A percentile compares a stretch with the other conserved stretches of the same genome.
Evolutionary conservation across 1,139 yeast species (phyloP).

Genomic region (Yamadazyma dendronema): DNA sequence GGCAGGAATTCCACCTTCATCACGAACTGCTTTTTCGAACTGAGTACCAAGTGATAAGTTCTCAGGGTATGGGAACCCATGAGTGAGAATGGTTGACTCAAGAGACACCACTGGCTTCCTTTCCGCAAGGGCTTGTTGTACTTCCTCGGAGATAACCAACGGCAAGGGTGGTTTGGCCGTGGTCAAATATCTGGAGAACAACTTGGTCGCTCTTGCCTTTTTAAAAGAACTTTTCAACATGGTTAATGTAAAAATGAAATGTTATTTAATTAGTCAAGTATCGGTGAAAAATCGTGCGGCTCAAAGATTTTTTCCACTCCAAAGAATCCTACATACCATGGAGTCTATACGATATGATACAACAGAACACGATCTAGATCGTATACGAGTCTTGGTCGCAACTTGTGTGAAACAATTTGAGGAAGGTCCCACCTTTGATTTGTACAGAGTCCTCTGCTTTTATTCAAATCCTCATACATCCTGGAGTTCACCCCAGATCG

Average conservation of each 20-base stretch:
- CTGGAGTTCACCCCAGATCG: slow-evolving; percentile 5
- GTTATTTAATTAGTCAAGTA: no score
- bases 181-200: neutral
- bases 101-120: slow-evolving; percentile 70
- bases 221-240: neutral
- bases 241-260: no score
- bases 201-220: neutral
- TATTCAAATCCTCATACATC: slow-evolving; percentile 3
- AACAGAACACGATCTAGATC: neutral
- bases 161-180: slow-evolving; percentile 10
- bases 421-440: neutral
- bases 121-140: slow-evolving; percentile 56
- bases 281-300: neutral
- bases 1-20: slow-evolving; percentile 76
- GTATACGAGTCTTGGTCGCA: neutral
- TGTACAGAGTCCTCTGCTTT: slow-evolving; percentile 3
- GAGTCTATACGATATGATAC: slow-evolving; percentile 1
- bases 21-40: slow-evolving; percentile 63
- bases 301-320: neutral
- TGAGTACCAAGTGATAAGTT: slow-evolving; percentile 69
- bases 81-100: slow-evolving; percentile 87
- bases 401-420: neutral
- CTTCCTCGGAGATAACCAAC: slow-evolving; percentile 51
- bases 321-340: neutral
- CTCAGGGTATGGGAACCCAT: slow-evolving; percentile 82